Evolutionary conservation across 2,329 filamentous ascomycete genomes (phyloP), one percentile per base, ranked within the genome.

Genomic region (Penicillium glabrum): DNA sequence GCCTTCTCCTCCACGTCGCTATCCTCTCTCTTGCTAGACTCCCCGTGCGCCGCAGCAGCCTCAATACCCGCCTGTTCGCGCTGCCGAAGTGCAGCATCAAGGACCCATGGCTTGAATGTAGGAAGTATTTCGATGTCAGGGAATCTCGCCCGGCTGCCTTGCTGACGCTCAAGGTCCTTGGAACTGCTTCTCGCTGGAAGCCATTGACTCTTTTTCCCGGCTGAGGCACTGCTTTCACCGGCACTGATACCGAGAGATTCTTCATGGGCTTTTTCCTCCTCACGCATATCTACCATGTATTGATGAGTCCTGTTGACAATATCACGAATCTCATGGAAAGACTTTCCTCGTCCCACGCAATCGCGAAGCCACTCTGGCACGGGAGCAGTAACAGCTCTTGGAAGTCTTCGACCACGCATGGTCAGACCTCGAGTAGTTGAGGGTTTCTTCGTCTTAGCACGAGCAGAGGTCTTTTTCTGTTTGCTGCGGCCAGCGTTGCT

Each of bases 81-180:
- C n/a, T 47, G 24, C 46, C 1, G 44, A 37, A 4, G 45, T 11
- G 45, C 60, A 37, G 47, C 57, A 11, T 56, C 35, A n/a, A 59
- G 10, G 27, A 64, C 60, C 59, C 60, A 62, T 21, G 44, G 50
- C 51, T 59, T 43, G 54, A 75, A 73, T 5, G 61, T 66, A 1
- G 75, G 75, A 44, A 77, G 57, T 41, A 77, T 75, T 58, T 76
- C 75, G 41, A 77, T 70, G 61, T 77, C 75, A 0, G 75, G 75
- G 50, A 77, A 77, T 21, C 61, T 61, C 8, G 60, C 59, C 1
- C 33, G 46, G 31, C 59, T 65, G 9, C 23, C 19, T 14, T 50
- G 41, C 19, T 26, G 14, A 1, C 43, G 27, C 1, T 46, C 27
- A 4, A 51, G 35, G 2, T 45, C 23, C n/a, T 43, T 52, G 8